Percentiles rank a stretch among this genome's conserved stretches.
Evolutionary conservation across 805 yeast species (phyloP).

Genomic region (Metschnikowia cerradonensis): DNA sequence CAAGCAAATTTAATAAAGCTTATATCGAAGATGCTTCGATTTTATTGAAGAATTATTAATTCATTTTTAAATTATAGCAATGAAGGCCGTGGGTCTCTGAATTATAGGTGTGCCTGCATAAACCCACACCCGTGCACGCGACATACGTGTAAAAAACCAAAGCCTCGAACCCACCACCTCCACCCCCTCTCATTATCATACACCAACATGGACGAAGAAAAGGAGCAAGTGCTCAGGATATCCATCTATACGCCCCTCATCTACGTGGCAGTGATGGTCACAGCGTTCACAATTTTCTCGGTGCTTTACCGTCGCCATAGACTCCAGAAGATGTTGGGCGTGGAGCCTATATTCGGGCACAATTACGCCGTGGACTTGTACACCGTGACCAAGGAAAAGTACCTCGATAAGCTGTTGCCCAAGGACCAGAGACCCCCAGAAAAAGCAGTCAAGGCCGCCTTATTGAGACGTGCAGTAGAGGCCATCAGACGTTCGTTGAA

Average conservation of each 20-base stretch:
- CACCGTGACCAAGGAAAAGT: conserved; percentile 49
- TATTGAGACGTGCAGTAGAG: conserved; percentile 69
- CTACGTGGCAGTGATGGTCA: conserved; percentile 64
- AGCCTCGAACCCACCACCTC: background rate
- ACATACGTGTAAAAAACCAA: conserved; percentile 2
- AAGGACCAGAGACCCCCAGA: conserved; percentile 61
- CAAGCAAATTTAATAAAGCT: background rate
- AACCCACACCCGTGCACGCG: background rate
- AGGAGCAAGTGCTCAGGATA: conserved; percentile 28
- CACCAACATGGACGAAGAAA: conserved; percentile 15
- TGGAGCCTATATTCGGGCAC: conserved; percentile 70
- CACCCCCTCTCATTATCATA: too few species aligned
- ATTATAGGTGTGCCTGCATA: background rate
- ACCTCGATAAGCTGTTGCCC: conserved; percentile 34
- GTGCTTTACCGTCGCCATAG: conserved; percentile 60
- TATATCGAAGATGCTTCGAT: too few species aligned
- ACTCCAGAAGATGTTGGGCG: conserved; percentile 47
- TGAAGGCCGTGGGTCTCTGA: too few species aligned
- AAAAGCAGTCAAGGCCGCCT: conserved; percentile 62
- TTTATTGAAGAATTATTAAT: too few species aligned
- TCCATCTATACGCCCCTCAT: conserved; percentile 62
- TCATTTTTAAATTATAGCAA: too few species aligned
- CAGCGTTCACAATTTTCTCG: conserved; percentile 67
- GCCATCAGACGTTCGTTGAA: conserved; percentile 79
- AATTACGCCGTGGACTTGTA: conserved; percentile 66